Evolutionary conservation across 352 stramenopile genomes (phyloP).

Genomic region (Phytophthora litchii): DNA sequence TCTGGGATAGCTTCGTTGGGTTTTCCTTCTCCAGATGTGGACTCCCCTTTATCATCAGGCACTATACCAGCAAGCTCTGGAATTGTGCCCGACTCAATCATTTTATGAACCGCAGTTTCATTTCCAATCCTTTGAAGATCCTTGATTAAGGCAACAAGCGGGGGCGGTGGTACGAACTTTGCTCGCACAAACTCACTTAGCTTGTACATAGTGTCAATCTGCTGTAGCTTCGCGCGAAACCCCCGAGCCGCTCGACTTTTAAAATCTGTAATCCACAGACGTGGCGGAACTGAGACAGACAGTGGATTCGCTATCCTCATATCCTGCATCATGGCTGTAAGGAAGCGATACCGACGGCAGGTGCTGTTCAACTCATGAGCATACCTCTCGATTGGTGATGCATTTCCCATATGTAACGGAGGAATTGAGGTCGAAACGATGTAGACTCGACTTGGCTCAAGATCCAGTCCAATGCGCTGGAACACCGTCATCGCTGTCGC

Average conservation of each 20-base stretch:
- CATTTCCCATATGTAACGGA: conserved; percentile 25
- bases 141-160: conserved; percentile 47
- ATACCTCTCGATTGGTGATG: conserved; percentile 44
- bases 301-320: conserved; percentile 38
- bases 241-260: conserved; percentile 48
- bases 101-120: conserved; percentile 31
- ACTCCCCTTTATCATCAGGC: conserved; percentile 1
- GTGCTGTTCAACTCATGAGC: conserved; percentile 40
- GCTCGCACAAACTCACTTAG: conserved; percentile 48
- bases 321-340: conserved; percentile 52
- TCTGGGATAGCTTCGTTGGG: conserved; percentile 1
- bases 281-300: conserved; percentile 31
- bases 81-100: conserved; percentile 44
- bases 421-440: conserved; percentile 24
- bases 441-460: conserved; percentile 38
- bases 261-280: conserved; percentile 39
- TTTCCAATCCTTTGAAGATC: conserved; percentile 46
- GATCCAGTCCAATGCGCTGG: conserved; percentile 33
- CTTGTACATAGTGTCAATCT: conserved; percentile 74
- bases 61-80: conserved; percentile 17
- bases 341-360: conserved; percentile 52
- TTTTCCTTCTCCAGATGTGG: conserved; percentile 3
- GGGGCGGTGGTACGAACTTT: conserved; percentile 36
- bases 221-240: conserved; percentile 52
- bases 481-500: conserved; percentile 38